These are phyloP conservation scores for Phytopythium vexans DNA, from an alignment of 352 stramenopile species.

Conservation along the genomic window DNA sequence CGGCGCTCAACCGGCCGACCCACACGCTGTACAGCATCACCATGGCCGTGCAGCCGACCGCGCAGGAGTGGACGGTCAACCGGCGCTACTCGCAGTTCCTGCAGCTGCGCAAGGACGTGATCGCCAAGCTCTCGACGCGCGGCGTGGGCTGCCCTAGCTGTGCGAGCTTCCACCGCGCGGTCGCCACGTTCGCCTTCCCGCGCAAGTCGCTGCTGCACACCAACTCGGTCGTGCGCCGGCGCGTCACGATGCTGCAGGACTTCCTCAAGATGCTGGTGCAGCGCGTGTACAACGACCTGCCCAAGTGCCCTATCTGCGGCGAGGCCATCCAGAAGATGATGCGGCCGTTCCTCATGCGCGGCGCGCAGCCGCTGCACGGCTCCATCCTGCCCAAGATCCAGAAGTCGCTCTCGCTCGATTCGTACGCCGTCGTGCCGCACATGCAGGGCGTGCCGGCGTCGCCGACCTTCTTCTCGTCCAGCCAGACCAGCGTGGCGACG, in stretches of 20 bases:
- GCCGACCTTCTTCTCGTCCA: conserved; percentile 23
- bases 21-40: conserved; percentile 86
- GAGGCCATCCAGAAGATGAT: conserved; percentile 65
- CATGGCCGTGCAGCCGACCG: conserved; percentile 72
- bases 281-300: conserved; percentile 66
- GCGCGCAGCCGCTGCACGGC: conserved; percentile 67
- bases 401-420: conserved; percentile 65
- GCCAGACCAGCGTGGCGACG: too few relatives aligned
- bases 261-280: conserved; percentile 74
- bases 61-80: conserved; percentile 83
- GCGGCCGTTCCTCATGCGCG: conserved; percentile 74
- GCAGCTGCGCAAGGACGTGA: conserved; percentile 67
- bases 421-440: conserved; percentile 52
- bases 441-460: conserved; percentile 19
- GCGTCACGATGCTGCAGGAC: conserved; percentile 61
- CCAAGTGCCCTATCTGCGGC: conserved; percentile 72
- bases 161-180: conserved; percentile 52
- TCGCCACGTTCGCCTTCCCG: conserved; percentile 66
- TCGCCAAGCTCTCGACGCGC: conserved; percentile 34
- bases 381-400: conserved; percentile 74
- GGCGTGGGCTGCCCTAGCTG: conserved; percentile 56
- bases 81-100: conserved; percentile 86
- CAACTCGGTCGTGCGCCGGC: conserved; percentile 66
- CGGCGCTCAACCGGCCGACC: conserved; percentile 74
- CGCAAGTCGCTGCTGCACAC: conserved; percentile 63